Evolutionary conservation across 139 green algal species (phyloP).

Genomic region (Micromonas pusilla): DNA sequence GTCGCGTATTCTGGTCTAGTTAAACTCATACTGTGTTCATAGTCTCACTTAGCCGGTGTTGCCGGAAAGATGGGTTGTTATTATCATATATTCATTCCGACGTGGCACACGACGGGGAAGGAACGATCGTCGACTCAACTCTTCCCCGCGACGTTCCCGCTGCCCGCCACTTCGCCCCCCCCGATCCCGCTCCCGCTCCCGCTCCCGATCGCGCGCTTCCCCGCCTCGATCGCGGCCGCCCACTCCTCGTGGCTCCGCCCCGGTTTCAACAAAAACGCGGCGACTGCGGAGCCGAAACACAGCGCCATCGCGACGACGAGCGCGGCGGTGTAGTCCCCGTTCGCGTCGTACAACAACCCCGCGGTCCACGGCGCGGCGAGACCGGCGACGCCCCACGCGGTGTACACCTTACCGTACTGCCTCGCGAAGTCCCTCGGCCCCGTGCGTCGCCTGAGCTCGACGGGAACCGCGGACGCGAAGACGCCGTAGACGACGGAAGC

Average conservation of each 20-base stretch:
- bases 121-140: too few relatives aligned
- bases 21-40: too few relatives aligned
- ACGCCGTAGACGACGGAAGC: constrained; percentile 6
- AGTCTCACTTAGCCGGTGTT: too few relatives aligned
- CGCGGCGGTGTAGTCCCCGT: background rate
- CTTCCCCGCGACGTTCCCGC: background rate
- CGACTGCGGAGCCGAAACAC: background rate
- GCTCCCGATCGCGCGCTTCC: background rate
- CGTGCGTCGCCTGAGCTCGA: constrained; percentile 1
- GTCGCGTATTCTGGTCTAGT: too few relatives aligned
- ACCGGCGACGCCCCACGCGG: constrained; percentile 18
- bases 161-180: background rate
- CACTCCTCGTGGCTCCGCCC: background rate
- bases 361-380: constrained; percentile 1
- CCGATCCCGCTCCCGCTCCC: background rate
- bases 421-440: constrained; percentile 16
- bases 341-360: constrained; percentile 2
- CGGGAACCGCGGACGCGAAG: background rate
- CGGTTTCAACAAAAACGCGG: background rate
- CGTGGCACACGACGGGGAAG: too few relatives aligned
- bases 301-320: background rate
- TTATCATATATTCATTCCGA: too few relatives aligned
- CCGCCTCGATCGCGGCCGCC: background rate
- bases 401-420: constrained; percentile 19
- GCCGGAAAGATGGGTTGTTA: too few relatives aligned